Evolutionary conservation across 78 protist species (phyloP).

Genomic region (Chrysochromulina parva): DNA sequence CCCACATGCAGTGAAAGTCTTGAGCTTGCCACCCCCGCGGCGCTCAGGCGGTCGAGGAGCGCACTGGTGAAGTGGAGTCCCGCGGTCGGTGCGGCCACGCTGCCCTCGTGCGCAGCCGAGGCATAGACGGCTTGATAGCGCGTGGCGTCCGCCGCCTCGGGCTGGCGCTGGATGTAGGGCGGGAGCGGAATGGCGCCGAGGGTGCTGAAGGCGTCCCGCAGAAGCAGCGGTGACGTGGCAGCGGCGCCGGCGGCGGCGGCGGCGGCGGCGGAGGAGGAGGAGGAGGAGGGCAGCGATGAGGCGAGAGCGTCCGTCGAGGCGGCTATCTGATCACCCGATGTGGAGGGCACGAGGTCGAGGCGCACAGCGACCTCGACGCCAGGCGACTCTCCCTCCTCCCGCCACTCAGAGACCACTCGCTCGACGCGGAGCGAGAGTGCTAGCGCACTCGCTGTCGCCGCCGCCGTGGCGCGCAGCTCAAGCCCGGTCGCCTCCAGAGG

Average conservation of each 20-base stretch:
- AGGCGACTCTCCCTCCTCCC: neutral
- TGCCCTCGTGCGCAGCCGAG: neutral
- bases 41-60: neutral
- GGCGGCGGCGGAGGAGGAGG: no score
- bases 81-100: conserved; percentile 54
- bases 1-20: conserved; percentile 46
- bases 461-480: neutral
- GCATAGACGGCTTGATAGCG: conserved; percentile 38
- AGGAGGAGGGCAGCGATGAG: no score
- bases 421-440: neutral
- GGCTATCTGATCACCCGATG: no score
- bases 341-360: no score
- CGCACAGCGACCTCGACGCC: neutral
- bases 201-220: neutral
- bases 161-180: conserved; percentile 32
- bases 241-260: no score
- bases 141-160: neutral
- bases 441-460: neutral
- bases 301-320: no score
- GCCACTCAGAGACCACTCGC: neutral
- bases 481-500: no score
- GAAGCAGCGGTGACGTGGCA: neutral
- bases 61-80: conserved; percentile 42
- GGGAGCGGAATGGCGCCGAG: conserved; percentile 29
- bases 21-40: neutral